Evolutionary conservation across 257 asterid genomes (phyloP).

Genomic region (Solanum paucissectum): DNA sequence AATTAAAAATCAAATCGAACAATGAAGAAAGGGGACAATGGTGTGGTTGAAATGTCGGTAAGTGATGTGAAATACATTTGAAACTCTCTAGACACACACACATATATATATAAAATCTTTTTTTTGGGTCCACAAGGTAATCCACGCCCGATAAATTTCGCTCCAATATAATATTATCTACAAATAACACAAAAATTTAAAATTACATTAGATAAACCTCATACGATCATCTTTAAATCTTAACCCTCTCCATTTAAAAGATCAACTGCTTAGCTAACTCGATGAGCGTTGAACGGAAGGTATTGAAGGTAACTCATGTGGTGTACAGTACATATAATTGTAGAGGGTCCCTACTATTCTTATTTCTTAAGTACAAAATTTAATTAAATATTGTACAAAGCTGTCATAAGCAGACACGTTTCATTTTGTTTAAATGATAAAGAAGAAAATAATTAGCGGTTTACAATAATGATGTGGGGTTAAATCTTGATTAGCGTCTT

Average conservation of each 20-base stretch:
- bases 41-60: background rate
- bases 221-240: background rate
- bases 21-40: background rate
- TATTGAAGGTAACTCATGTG: background rate
- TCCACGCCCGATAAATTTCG: rapidly evolving
- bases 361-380: background rate
- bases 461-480: background rate
- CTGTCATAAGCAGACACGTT: background rate
- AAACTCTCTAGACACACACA: background rate
- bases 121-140: background rate
- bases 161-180: background rate
- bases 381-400: background rate
- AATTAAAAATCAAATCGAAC: background rate
- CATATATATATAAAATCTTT: background rate
- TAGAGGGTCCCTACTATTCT: background rate
- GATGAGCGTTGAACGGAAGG: background rate
- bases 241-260: rapidly evolving
- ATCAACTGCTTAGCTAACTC: background rate
- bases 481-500: background rate
- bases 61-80: background rate
- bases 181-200: background rate
- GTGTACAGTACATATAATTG: background rate
- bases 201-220: rapidly evolving
- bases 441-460: background rate
- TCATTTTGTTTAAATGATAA: background rate